These are phyloP conservation scores for Trypanosoma scelopori DNA, from an alignment of 208 protist species.

Conservation along the genomic window DNA sequence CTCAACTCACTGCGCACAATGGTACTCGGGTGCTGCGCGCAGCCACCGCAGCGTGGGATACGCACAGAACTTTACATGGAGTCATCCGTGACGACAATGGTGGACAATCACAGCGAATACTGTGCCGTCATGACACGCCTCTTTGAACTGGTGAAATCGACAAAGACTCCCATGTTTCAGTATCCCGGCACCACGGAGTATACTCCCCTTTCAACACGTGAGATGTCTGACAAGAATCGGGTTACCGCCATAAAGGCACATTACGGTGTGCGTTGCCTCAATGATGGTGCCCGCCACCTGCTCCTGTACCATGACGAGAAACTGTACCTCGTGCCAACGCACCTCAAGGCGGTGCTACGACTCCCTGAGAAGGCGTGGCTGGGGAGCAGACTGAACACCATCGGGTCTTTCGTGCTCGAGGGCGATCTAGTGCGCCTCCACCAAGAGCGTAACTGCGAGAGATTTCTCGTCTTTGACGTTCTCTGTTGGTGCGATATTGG, in stretches of 20 bases:
- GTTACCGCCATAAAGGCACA: constrained; percentile 47
- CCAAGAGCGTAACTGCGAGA: constrained; percentile 53
- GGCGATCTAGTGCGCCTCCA: constrained; percentile 60
- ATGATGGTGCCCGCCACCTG: constrained; percentile 54
- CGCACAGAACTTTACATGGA: constrained; percentile 63
- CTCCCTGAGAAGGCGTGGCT: constrained; percentile 63
- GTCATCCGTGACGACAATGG: constrained; percentile 56
- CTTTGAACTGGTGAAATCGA: constrained; percentile 49
- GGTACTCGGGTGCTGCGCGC: constrained; percentile 78
- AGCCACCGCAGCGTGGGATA: constrained; percentile 60
- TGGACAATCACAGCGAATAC: constrained; percentile 73
- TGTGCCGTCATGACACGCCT: constrained; percentile 57
- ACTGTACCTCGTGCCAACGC: constrained; percentile 74
- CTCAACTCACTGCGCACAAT: constrained; percentile 65
- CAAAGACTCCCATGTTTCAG: constrained; percentile 34
- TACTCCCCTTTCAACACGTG: constrained; percentile 61
- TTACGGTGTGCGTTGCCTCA: constrained; percentile 71
- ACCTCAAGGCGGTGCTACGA: constrained; percentile 73
- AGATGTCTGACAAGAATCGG: constrained; percentile 75
- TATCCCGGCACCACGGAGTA: constrained; percentile 59
- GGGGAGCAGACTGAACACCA: constrained; percentile 41
- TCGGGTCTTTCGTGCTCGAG: constrained; percentile 68
- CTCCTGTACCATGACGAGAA: constrained; percentile 45
- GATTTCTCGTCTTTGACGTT: constrained; percentile 75
- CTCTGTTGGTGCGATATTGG: constrained; percentile 72